Evolutionary conservation across 257 asterid genomes (phyloP).

Genomic region (Gentiana straminea): DNA sequence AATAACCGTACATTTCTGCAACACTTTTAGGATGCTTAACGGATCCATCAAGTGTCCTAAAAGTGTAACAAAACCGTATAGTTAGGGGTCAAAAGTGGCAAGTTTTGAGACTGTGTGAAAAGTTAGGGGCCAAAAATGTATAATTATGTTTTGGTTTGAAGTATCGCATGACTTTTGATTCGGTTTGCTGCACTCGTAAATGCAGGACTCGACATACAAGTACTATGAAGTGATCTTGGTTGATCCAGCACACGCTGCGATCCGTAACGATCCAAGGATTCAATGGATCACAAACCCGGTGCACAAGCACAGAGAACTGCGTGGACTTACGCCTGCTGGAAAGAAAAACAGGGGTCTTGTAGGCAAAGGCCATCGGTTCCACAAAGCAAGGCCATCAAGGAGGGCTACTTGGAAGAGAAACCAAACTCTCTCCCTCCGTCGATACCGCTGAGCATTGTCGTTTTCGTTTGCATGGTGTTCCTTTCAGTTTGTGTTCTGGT

Average conservation of each 20-base stretch:
- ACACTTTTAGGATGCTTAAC: too few species aligned
- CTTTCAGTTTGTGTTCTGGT: neutral
- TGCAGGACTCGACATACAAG: conserved; percentile 14
- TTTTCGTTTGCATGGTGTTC: neutral
- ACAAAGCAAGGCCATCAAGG: conserved; percentile 12
- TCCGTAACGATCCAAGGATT: conserved; percentile 13
- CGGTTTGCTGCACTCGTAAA: neutral
- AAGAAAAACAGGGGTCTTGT: conserved; percentile 12
- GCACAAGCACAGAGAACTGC: conserved; percentile 14
- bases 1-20: too few species aligned
- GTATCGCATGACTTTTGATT: too few species aligned
- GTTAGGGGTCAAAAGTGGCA: too few species aligned
- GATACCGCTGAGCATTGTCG: conserved; percentile 5
- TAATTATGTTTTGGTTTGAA: too few species aligned
- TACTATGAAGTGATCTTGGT: conserved; percentile 12
- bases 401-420: conserved; percentile 16
- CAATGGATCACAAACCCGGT: conserved; percentile 10
- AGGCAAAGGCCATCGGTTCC: conserved; percentile 7
- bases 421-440: conserved; percentile 11
- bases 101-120: too few species aligned
- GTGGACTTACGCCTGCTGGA: conserved; percentile 12
- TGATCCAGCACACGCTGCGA: conserved; percentile 13
- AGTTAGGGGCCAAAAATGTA: too few species aligned
- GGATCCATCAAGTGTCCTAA: too few species aligned
- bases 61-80: too few species aligned